phyloP scores from a whole-genome alignment of 2,329 filamentous ascomycete species.

The Diaporthe sp. region DNA sequence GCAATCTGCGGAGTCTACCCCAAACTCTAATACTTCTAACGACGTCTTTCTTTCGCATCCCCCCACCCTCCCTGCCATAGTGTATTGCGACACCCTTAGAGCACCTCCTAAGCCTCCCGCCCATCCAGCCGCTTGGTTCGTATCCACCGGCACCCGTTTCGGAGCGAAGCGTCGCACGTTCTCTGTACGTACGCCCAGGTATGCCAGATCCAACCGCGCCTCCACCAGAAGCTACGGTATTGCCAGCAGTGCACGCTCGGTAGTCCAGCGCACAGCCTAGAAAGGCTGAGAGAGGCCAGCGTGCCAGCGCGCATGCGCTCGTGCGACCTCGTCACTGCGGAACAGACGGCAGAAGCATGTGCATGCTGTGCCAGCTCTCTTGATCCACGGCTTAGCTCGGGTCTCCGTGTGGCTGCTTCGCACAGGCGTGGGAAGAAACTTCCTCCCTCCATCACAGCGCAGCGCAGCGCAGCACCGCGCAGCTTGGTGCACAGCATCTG shows the following conservation, averaged over 20 bases:
- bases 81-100: slow-evolving; percentile 30
- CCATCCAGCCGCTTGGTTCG: slow-evolving; percentile 17
- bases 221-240: not conserved
- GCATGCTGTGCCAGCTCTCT: slow-evolving; percentile 18
- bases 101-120: slow-evolving; percentile 20
- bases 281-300: slow-evolving; percentile 15
- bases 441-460: slow-evolving; percentile 21
- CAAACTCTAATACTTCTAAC: slow-evolving; percentile 17
- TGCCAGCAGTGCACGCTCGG: not conserved
- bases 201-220: not conserved
- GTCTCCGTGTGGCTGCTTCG: slow-evolving; percentile 17
- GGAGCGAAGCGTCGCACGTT: slow-evolving; percentile 29
- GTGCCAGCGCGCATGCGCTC: slow-evolving; percentile 30
- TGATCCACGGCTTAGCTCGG: slow-evolving; percentile 12
- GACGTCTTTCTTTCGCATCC: slow-evolving; percentile 21
- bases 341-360: slow-evolving; percentile 24
- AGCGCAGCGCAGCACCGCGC: not conserved
- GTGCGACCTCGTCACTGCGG: slow-evolving; percentile 28
- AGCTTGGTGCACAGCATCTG: slow-evolving; percentile 1
- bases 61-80: slow-evolving; percentile 27
- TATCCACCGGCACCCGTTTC: slow-evolving; percentile 30
- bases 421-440: slow-evolving; percentile 30
- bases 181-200: slow-evolving; percentile 7
- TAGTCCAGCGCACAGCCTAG: slow-evolving; percentile 14
- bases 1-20: slow-evolving; percentile 26